Base-by-base conservation (phyloP, 2,329 filamentous ascomycete genomes). In the Talaromyces sp. region DNA sequence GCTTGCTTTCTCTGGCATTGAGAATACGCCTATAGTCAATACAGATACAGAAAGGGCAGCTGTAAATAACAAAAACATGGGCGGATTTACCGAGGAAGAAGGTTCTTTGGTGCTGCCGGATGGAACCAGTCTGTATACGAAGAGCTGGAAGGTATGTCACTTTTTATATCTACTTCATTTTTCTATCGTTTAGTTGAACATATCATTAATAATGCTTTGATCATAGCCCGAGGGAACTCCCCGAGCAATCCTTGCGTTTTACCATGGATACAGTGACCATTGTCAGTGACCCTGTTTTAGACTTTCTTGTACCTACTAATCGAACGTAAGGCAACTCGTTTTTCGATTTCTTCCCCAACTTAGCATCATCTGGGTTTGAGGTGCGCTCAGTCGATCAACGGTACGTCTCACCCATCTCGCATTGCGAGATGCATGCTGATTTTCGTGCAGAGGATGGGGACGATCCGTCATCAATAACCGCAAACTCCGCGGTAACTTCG, bases 231-330 rank as follows among this genome's bases (percentile, higher is more conserved):
- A 22, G 11, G 64, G 52, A 47, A 65, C 69, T 88, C 77, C 84
- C 63, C 85, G 84, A 72, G 93, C 93, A 41, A 90, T 90, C 70
- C 77, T 96, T 59, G 83, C 95, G 71, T 90, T 96, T 77, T 81
- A 97, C 68, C 93, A 97, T 79, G 93, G 93, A 72, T 97, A 93
- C 83, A 92, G 88, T 76, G 93, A 97, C 77, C 92, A 96, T 77
- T 82, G 82, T 82, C 74, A 68, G 75, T 67, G 47, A 37, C 27
- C 8, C 13, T 37, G 2, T 24, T 27, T n/a, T 27, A 16, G 47
- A 50, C 47, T 24, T 35, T 43, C 7, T 8, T 27, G n/a, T 37
- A 57, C 11, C 0, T 24, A 14, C 54, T 41, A 27, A 57, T 5
- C 37, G 8, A 9, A 11, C 9, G 2, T 52, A 37, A 83, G 82